These are phyloP conservation scores for Artemisia tridentata DNA, from an alignment of 129 eudicot genomes.

Conservation along the genomic window DNA sequence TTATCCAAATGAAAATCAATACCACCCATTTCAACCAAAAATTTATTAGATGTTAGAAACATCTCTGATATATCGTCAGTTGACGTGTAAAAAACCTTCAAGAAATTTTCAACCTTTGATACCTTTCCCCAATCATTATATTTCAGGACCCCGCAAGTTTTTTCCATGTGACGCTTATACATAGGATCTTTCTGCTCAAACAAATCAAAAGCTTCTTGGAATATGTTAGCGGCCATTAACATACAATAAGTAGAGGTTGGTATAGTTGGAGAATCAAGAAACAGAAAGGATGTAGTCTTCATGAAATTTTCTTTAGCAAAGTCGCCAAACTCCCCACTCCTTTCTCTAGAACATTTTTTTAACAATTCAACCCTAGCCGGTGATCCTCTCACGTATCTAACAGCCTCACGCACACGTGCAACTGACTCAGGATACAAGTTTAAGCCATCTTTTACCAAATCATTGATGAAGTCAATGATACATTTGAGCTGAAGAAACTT, in stretches of 20 bases:
- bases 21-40: background rate
- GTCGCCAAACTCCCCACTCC: background rate
- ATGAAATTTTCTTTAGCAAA: background rate
- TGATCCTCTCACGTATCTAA: conserved; percentile 1
- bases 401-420: background rate
- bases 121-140: background rate
- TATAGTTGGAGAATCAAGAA: background rate
- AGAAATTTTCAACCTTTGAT: background rate
- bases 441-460: background rate
- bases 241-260: background rate
- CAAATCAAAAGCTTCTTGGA: background rate
- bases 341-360: too few species aligned
- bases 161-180: background rate
- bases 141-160: background rate
- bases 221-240: background rate
- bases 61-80: background rate
- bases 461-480: conserved; percentile 13
- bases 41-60: background rate
- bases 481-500: conserved; percentile 20
- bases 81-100: background rate
- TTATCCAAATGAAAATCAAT: background rate
- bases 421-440: background rate
- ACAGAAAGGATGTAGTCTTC: background rate
- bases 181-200: background rate
- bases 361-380: background rate